Conservation (phyloP, 1,284 basidiomycete genomes). For the Ustilago curta region DNA sequence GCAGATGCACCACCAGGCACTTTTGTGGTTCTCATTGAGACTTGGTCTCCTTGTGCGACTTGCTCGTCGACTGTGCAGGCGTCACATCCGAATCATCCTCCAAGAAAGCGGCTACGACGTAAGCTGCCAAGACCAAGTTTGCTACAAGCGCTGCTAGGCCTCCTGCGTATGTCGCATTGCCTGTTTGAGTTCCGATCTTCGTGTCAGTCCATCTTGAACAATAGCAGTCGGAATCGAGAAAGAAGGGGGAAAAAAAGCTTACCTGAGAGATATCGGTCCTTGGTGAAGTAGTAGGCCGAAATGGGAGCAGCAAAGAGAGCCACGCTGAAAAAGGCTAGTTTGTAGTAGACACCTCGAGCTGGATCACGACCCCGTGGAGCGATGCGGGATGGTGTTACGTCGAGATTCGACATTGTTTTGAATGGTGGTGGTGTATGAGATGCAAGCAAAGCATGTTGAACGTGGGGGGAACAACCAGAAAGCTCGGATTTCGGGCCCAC, state of each 20-base stretch:
- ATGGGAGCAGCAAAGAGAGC: constrained; percentile 65
- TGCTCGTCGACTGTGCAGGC: not conserved
- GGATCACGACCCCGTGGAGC: constrained; percentile 55
- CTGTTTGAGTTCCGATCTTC: constrained; percentile 17
- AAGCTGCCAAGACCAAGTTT: constrained; percentile 65
- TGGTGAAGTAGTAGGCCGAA: constrained; percentile 60
- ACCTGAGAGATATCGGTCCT: constrained; percentile 59
- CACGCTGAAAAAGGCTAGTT: constrained; percentile 63
- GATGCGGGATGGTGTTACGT: constrained; percentile 52
- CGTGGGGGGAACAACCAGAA: too few species aligned
- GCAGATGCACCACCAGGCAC: too few species aligned
- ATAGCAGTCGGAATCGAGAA: not conserved
- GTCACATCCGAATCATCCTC: constrained; percentile 53
- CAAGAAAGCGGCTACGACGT: constrained; percentile 64
- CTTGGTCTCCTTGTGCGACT: constrained; percentile 19
- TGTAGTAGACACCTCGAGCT: constrained; percentile 63
- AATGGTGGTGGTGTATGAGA: too few species aligned
- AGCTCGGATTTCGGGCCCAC: constrained; percentile 26
- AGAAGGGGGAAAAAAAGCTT: constrained; percentile 5
- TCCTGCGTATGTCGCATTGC: constrained; percentile 66
- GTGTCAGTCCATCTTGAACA: constrained; percentile 1
- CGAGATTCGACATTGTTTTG: constrained; percentile 33
- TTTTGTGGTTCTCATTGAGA: constrained; percentile 12
- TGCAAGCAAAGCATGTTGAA: too few species aligned
- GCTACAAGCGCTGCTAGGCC: constrained; percentile 66